Evolutionary conservation across 306 rosid species (phyloP), one percentile per base, ranked within the genome.

Genomic region (Corylus avellana): DNA sequence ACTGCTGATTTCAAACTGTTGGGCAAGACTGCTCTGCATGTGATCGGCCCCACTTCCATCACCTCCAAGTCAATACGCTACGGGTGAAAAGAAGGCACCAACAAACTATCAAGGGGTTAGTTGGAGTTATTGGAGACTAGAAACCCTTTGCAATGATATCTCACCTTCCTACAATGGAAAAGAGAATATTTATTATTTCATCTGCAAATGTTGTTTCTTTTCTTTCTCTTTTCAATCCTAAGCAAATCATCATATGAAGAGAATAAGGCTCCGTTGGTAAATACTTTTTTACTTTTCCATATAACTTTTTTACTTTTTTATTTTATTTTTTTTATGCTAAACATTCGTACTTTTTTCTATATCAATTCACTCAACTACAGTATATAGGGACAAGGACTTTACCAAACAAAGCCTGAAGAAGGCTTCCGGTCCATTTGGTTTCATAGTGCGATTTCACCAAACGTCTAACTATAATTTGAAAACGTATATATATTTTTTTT

Each of bases 1-100:
- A 70, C 22, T 71, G 2, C 70, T 58, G 63, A 70, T 64, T 77
- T 82, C 63, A 54, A 75, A 62, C 62, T 56, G 16, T 59, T 32
- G 83, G 53, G 71, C 55, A 32, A 83, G 72, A 78, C 68, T 76
- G 75, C 66, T 73, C 64, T 70, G 56, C 76, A 82, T 76, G 87
- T 72, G 85, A 73, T 77, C 81, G 91, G 90, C 77, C 87, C 88
- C 84, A 84, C 88, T 44, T 71, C 80, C 35, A 77, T 86, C 80
- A 79, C 29, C 78, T 54, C 75, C 53, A 53, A 79, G 79, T 80
- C 81, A 84, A 81, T 50, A 74, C 49, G 55, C 32, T 59, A 25
- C 68, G 75, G 75, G 70, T 85, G 86, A 74, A 86, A 80, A 87
- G 61, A 75, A 86, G 83, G 86, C 85, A 81, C 76, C 86, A 80